phyloP scores from a whole-genome alignment of 1,139 yeast species.

The Wickerhamomyces sp. region DNA sequence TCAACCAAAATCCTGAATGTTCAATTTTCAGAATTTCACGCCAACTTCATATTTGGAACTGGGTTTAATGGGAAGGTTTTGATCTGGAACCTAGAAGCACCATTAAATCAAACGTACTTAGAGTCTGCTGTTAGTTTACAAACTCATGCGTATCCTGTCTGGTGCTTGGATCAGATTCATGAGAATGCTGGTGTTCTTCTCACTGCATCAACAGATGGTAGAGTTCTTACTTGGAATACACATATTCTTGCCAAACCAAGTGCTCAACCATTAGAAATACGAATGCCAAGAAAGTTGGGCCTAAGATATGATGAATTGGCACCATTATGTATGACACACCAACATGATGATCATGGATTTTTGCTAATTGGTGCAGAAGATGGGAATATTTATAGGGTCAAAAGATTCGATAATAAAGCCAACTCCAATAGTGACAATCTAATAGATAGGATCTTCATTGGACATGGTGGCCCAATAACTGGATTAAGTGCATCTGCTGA shows the following conservation, averaged over 20 bases:
- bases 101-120: conserved; percentile 25
- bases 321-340: conserved; percentile 31
- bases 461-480: conserved; percentile 20
- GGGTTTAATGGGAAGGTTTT: conserved; percentile 45
- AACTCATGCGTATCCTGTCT: conserved; percentile 41
- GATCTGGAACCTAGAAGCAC: conserved; percentile 38
- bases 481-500: conserved; percentile 8
- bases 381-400: conserved; percentile 42
- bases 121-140: conserved; percentile 26
- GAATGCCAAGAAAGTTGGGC: conserved; percentile 22
- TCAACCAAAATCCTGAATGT: conserved; percentile 38
- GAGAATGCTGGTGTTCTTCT: conserved; percentile 30
- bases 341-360: conserved; percentile 30
- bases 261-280: conserved; percentile 25
- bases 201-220: conserved; percentile 42
- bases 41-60: conserved; percentile 37
- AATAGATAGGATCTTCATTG: conserved; percentile 23
- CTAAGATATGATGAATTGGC: conserved; percentile 34
- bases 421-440: conserved; percentile 13
- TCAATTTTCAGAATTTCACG: conserved; percentile 34
- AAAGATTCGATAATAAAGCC: conserved; percentile 31
- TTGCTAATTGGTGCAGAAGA: conserved; percentile 43
- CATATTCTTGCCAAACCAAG: conserved; percentile 40
- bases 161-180: conserved; percentile 31
- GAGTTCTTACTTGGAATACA: conserved; percentile 41